Evolutionary conservation across 371 early-diverging fungal genomes (phyloP), one percentile per base, ranked within the genome.

Genomic region (Apophysomyces ossiformis): DNA sequence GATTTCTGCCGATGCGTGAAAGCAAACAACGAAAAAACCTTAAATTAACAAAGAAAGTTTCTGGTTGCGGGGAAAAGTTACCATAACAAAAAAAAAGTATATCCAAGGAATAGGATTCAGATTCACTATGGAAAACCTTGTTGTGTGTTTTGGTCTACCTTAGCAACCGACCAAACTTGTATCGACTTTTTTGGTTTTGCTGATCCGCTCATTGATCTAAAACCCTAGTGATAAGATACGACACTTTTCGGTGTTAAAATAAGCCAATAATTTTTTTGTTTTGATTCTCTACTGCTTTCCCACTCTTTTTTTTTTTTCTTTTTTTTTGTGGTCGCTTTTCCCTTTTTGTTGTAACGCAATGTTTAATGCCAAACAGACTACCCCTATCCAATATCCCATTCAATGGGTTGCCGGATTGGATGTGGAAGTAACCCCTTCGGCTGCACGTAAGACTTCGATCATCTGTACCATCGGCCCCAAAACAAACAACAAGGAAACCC

Each of bases 391-490:
- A 35, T 68, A 62, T 36, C 65, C 68, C n/a, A 18, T 90, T 58
- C 86, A 90, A 79, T 94, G 94, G 94, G 76, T 92, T 56, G 81
- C 92, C 44, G 69, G 84, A 18, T 82, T 93, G 62, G 82, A 85
- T 59, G 87, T 91, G 62, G 87, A 85, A 70, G 69, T 84, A 43
- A 82, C 88, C 63, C 89, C 89, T 9, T 68, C 68, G 38, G 85
- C 81, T 44, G 75, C 82, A 50, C 91, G 94, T 69, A 93, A 92
- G 79, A 90, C 91, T 35, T 90, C 92, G 45, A 92, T 94, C 58
- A 93, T 94, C 73, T 92, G 93, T 80, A 94, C 94, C 60, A 92
- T 94, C 68, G 92, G 91, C 26, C 92, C 92, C 63, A 87, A 84
- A 70, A 91, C 92, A 41, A 90, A 92, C 81, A 82, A 66, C 3